phyloP scores from a whole-genome alignment of 208 protist genomes.

The Zelonia costaricensis region DNA sequence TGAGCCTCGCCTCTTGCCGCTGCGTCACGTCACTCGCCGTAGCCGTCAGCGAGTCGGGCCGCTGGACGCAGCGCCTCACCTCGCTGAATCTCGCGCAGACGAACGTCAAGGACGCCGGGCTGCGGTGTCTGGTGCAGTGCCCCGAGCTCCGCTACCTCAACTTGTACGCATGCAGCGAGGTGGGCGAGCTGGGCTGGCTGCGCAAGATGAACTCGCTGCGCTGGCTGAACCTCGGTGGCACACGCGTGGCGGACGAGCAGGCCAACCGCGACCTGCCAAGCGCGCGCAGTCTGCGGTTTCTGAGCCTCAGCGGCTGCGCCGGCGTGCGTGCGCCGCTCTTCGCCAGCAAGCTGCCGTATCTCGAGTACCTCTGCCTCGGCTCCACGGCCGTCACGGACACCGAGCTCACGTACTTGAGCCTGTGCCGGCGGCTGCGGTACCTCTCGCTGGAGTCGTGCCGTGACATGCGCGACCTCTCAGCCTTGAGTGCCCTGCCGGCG shows the following conservation, averaged over 20 bases:
- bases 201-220: conserved; percentile 32
- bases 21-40: conserved; percentile 26
- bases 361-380: conserved; percentile 54
- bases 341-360: conserved; percentile 21
- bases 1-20: conserved; percentile 24
- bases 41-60: conserved; percentile 3
- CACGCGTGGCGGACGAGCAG: conserved; percentile 40
- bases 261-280: conserved; percentile 12
- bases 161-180: conserved; percentile 38
- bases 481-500: conserved; percentile 24
- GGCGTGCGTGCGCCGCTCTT: conserved; percentile 32
- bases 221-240: conserved; percentile 49
- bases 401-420: conserved; percentile 21
- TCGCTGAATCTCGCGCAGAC: conserved; percentile 60
- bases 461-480: conserved; percentile 34
- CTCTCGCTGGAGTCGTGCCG: conserved; percentile 51
- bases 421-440: conserved; percentile 37
- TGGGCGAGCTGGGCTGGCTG: conserved; percentile 38
- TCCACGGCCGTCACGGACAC: conserved; percentile 44
- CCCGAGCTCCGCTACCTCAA: conserved; percentile 49
- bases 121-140: conserved; percentile 34
- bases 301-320: conserved; percentile 52
- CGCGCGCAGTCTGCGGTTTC: conserved; percentile 32
- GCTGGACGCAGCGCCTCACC: conserved; percentile 17
- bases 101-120: conserved; percentile 29